Percentiles rank a stretch among this genome's conserved stretches.
Conservation (phyloP, 768 basidiomycete species). For the Tylopilus cervinicoccineus region DNA sequence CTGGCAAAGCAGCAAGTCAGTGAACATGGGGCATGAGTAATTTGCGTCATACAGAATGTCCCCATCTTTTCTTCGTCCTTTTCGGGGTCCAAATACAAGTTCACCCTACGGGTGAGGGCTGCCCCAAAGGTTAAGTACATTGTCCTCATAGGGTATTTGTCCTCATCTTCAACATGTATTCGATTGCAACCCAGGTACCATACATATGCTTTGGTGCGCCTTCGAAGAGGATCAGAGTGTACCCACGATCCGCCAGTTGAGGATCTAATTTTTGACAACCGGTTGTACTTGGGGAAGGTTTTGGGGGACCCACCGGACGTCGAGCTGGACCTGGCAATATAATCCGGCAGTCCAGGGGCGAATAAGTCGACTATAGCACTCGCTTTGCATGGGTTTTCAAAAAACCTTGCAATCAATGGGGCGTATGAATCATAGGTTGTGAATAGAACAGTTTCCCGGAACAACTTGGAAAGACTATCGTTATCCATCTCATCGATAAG, state of each 20-base stretch:
- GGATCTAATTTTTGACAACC: not conserved
- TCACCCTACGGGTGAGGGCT: not conserved
- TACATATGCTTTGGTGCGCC: slow-evolving; percentile 2
- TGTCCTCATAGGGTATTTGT: not conserved
- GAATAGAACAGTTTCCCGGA: slow-evolving; percentile 8
- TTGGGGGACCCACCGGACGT: slow-evolving; percentile 17
- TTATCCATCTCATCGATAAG: not conserved
- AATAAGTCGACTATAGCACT: slow-evolving; percentile 7
- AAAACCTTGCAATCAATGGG: slow-evolving; percentile 9
- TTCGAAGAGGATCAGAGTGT: not conserved
- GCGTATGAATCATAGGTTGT: slow-evolving; percentile 16
- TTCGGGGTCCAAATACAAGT: not conserved
- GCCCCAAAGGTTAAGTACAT: not conserved
- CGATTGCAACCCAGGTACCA: not conserved
- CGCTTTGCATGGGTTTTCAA: slow-evolving; percentile 3
- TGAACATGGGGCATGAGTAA: not conserved
- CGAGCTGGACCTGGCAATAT: slow-evolving; percentile 11
- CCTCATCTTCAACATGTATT: not conserved
- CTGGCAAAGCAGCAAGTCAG: not conserved
- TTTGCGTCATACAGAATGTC: slow-evolving; percentile 3
- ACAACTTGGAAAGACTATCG: slow-evolving; percentile 2
- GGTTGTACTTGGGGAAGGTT: slow-evolving; percentile 8
- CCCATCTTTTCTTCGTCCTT: slow-evolving; percentile 9
- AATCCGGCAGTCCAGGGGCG: slow-evolving; percentile 20
- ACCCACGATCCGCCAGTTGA: not conserved